Evolutionary conservation across 2,329 filamentous ascomycete species (phyloP).

Genomic region (Emmonsiellopsis sp.): DNA sequence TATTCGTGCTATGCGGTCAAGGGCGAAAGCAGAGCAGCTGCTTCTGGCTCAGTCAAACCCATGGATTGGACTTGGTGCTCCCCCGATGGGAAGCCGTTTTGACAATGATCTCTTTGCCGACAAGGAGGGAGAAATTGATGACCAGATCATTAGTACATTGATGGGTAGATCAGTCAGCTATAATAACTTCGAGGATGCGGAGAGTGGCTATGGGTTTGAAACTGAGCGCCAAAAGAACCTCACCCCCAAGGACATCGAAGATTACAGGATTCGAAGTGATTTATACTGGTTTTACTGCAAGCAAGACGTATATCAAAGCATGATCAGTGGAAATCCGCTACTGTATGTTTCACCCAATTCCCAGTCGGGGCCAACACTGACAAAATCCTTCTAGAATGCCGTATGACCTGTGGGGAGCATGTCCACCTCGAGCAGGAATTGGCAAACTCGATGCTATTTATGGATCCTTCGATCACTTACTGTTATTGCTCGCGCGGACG

Average conservation of each 20-base stretch:
- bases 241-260: conserved; percentile 57
- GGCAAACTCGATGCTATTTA: conserved; percentile 71
- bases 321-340: conserved; percentile 74
- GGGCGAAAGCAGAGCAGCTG: conserved; percentile 28
- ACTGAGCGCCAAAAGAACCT: conserved; percentile 25
- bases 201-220: conserved; percentile 18
- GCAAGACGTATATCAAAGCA: conserved; percentile 85
- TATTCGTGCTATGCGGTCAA: conserved; percentile 56
- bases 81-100: conserved; percentile 27
- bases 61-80: conserved; percentile 12
- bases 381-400: conserved; percentile 52
- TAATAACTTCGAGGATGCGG: conserved; percentile 47
- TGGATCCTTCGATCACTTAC: conserved; percentile 79
- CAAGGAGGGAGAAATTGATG: conserved; percentile 43
- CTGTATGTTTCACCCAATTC: conserved; percentile 54
- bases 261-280: conserved; percentile 73
- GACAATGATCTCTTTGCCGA: conserved; percentile 36
- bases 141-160: conserved; percentile 49
- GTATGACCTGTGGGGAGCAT: conserved; percentile 73
- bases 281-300: conserved; percentile 95
- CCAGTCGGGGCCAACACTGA: conserved; percentile 15
- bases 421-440: conserved; percentile 72
- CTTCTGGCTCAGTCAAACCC: conserved; percentile 16
- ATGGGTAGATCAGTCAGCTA: conserved; percentile 51
- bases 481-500: conserved; percentile 71